phyloP scores from a whole-genome alignment of 805 yeast genomes.

The Saturnispora ahearnii region DNA sequence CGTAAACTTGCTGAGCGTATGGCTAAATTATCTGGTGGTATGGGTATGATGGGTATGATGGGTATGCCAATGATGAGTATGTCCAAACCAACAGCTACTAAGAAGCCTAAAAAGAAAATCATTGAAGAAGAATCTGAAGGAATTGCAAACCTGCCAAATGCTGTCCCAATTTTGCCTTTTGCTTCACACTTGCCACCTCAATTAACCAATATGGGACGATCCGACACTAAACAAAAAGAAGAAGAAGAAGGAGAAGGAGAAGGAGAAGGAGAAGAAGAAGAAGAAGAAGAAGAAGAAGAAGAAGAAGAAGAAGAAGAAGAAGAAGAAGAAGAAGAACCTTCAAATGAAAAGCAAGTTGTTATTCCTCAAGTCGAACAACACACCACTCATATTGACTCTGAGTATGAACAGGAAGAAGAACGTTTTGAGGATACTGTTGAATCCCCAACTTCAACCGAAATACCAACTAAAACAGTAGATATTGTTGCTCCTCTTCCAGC shows the following conservation, averaged over 20 bases:
- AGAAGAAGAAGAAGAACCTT: neutral
- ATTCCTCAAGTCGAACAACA: too few relatives aligned
- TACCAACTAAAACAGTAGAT: neutral
- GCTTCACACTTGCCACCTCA: slow-evolving; percentile 22
- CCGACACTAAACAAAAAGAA: slow-evolving; percentile 3
- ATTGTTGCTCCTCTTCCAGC: neutral
- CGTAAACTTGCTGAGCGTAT: slow-evolving; percentile 78
- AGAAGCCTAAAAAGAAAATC: slow-evolving; percentile 22
- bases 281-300: neutral
- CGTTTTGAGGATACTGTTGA: neutral
- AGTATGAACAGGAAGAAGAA: neutral
- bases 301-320: neutral
- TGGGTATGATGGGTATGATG: slow-evolving; percentile 71
- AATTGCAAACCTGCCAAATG: slow-evolving; percentile 24
- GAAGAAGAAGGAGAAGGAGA: neutral
- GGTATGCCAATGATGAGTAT: slow-evolving; percentile 33
- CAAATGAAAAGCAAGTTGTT: too few relatives aligned
- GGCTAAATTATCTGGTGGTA: slow-evolving; percentile 92
- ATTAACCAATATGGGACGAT: neutral
- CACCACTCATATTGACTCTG: neutral
- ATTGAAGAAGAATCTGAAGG: slow-evolving; percentile 15
- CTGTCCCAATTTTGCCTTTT: slow-evolving; percentile 49
- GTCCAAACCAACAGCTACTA: slow-evolving; percentile 14
- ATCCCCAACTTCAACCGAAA: neutral
- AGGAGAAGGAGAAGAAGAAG: neutral